Base-by-base conservation (phyloP, 805 yeast genomes). In the Myxozyma geophila region DNA sequence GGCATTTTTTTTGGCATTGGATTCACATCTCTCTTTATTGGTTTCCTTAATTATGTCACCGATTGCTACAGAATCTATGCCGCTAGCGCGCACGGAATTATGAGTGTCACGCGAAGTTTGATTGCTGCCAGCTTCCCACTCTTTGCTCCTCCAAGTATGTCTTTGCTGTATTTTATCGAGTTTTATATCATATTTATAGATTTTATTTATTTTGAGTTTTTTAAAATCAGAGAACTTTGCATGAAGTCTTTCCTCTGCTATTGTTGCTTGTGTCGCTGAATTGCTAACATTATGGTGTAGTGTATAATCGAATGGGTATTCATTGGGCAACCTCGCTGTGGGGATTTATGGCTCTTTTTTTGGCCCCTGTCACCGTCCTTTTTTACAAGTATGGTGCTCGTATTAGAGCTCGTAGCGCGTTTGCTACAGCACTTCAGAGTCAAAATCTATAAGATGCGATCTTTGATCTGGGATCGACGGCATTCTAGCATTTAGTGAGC, bases 11-110 rank as follows among this genome's bases (percentile, higher is more conserved):
- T 84, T 71, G 85, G 85, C 2, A 78, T 87, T 72, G 89, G 92
- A 10, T 78, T 89, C 64, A 82, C 88, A 60, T 78, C 88, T 70
- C 83, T 89, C 60, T 89, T 89, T 79, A 87, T 88, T 75, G 79
- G 89, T 21, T 83, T 85, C 49, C 79, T 89, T 71, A 82, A 86
- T 58, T 89, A 88, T 73, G 87, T 87, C 75, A 66, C 69, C n/a
- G 69, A 66, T 43, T 67, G 69, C 53, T 67, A 67, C 52, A 56
- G 48, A 23, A 66, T 66, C 50, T 66, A 63, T 43, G 70, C 70
- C 19, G 69, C 70, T 8, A 54, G 63, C 35, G 70, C 69, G 19
- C 67, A 62, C 19, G 70, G 69, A 3, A 60, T 66, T 52, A 56
- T 63, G 64, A 49, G 60, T 40, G 61, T 67, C 40, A 56, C 63